Base-by-base conservation (phyloP, 2,329 filamentous ascomycete species). In the Epichloe gansuensis region DNA sequence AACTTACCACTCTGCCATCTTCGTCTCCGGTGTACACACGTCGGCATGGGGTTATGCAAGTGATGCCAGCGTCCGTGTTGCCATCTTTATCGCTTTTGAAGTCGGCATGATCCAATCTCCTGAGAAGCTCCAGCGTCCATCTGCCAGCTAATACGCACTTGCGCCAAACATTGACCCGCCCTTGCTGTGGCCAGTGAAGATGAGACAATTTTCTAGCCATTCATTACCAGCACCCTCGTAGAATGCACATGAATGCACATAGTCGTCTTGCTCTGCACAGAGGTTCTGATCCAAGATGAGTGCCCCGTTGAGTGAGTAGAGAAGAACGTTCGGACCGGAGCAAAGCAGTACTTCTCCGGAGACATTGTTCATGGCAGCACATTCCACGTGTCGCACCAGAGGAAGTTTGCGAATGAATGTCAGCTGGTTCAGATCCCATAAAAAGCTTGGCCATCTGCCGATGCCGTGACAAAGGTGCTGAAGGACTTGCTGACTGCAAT, bases 1-100 rank as follows among this genome's bases (percentile, higher is more conserved):
- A 38, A 67, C 70, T 66, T 57, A 93, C 88, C 69, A 98, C 91
- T 74, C 84, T 78, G 34, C 93, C 93, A 57, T 90, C 86, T 58
- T 97, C 93, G 71, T 97, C 93, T 3, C 91, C 93, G 0, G 91
- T 95, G 68, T 96, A 97, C 9, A 97, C 85, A 78, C 57, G 85
- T 83, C 51, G 88, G 82, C 77, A 91, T 86, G 3, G 91, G 53
- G 87, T 76, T 50, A 98, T 86, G 64, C 87, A 94, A 39, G 87
- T 95, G 55, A 97, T 91, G 0, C 85, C 83, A 2, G 85, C 83
- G 46, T 80, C 77, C 0, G 74, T 72, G 57, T 81, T 81, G 5
- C 65, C 70, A 60, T 62, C 81, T 69, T 64, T 79, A 72, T 76
- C 83, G 48, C 80, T 81, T 59, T 77, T 80, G 49, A 64, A 64